Evolutionary conservation across 768 basidiomycete species (phyloP).

Genomic region (Pulveroboletus ravenelii): DNA sequence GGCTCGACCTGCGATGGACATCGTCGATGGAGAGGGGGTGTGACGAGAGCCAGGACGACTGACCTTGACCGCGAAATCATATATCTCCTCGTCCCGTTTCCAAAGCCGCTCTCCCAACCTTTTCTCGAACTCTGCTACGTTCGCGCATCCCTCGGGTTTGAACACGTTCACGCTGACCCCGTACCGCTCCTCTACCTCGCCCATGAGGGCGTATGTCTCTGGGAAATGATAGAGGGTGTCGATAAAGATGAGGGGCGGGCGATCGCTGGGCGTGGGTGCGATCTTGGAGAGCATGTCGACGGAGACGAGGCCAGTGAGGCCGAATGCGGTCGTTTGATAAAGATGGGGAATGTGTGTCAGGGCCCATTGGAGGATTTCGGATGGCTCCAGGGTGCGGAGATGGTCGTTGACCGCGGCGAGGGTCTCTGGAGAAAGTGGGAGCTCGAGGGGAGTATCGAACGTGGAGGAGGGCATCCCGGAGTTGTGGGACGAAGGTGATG

Average conservation of each 20-base stretch:
- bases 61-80: constrained; percentile 92
- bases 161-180: constrained; percentile 69
- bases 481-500: constrained; percentile 12
- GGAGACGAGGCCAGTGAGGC: constrained; percentile 34
- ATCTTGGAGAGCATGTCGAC: constrained; percentile 77
- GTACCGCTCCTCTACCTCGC: constrained; percentile 78
- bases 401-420: constrained; percentile 56
- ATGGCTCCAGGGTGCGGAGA: too few relatives aligned
- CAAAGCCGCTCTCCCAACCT: constrained; percentile 79
- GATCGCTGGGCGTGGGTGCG: constrained; percentile 40
- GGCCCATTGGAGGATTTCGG: too few relatives aligned
- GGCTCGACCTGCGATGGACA: constrained; percentile 77
- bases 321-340: too few relatives aligned
- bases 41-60: constrained; percentile 10
- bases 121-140: constrained; percentile 68
- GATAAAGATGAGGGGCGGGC: constrained; percentile 87
- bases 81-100: constrained; percentile 81
- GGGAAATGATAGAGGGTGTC: constrained; percentile 95
- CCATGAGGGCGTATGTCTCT: constrained; percentile 87
- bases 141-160: constrained; percentile 68
- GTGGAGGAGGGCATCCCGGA: too few relatives aligned
- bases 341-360: too few relatives aligned
- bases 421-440: constrained; percentile 55
- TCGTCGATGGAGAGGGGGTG: background rate
- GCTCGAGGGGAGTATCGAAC: constrained; percentile 38